Conservation (phyloP, 2,329 filamentous ascomycete species). For the Fusarium albidum region DNA sequence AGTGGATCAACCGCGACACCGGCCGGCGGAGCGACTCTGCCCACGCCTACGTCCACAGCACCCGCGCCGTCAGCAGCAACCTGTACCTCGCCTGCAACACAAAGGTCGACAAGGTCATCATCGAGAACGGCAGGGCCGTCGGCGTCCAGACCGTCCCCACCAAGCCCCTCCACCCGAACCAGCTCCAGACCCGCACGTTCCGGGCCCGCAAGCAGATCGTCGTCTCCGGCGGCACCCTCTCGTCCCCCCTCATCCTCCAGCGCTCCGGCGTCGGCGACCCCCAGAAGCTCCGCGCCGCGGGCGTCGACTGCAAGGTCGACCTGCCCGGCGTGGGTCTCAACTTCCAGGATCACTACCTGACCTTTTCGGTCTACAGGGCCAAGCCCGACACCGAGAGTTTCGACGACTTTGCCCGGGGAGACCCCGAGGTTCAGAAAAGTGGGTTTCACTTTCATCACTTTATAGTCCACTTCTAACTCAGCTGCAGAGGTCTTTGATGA, state of each 20-base stretch:
- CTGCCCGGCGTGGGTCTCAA: conserved; percentile 78
- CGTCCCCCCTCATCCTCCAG: conserved; percentile 78
- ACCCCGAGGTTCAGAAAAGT: conserved; percentile 74
- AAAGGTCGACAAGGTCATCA: conserved; percentile 79
- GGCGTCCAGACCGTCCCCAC: conserved; percentile 75
- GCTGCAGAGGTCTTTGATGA: conserved; percentile 71
- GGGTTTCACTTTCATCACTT: conserved; percentile 29
- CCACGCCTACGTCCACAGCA: conserved; percentile 81
- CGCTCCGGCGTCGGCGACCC: conserved; percentile 77
- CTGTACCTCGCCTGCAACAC: conserved; percentile 78
- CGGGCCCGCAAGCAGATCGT: conserved; percentile 78
- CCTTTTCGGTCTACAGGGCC: conserved; percentile 74
- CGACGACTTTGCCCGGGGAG: conserved; percentile 80
- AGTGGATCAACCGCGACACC: conserved; percentile 77
- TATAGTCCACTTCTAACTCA: not conserved
- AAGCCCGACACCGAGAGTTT: conserved; percentile 81
- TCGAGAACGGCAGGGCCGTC: conserved; percentile 76
- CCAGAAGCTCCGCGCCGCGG: conserved; percentile 72
- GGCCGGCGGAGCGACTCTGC: conserved; percentile 76
- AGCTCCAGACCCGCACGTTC: conserved; percentile 64
- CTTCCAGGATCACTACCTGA: conserved; percentile 80
- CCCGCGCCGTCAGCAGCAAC: conserved; percentile 73
- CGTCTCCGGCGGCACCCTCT: conserved; percentile 75
- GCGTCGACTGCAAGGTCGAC: conserved; percentile 74
- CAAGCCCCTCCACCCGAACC: conserved; percentile 69